Conservation (phyloP, 768 basidiomycete genomes). For the Calocybe gangraenosa region DNA sequence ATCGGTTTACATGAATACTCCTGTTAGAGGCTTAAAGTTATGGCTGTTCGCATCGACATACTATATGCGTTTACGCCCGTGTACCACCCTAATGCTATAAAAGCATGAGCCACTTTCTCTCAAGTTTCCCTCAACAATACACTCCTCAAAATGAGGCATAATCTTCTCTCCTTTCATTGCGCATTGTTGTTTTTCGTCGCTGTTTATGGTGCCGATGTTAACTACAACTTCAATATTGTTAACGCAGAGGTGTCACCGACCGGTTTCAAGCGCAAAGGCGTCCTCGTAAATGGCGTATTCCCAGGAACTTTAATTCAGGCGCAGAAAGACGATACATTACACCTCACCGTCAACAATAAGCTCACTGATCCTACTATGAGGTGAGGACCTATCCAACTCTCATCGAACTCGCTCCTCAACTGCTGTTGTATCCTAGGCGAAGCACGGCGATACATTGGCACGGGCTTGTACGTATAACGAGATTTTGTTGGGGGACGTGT, state of each 20-base stretch:
- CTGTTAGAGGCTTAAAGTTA: too few relatives aligned
- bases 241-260: slow-evolving; percentile 41
- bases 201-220: slow-evolving; percentile 16
- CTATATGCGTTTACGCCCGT: too few relatives aligned
- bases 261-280: slow-evolving; percentile 33
- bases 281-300: slow-evolving; percentile 35
- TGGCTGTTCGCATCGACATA: too few relatives aligned
- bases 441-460: slow-evolving; percentile 31
- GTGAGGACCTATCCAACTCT: slow-evolving; percentile 9
- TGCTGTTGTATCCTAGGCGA: slow-evolving; percentile 14
- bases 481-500: neutral
- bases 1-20: too few relatives aligned
- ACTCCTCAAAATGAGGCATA: neutral
- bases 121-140: neutral
- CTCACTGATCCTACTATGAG: slow-evolving; percentile 29
- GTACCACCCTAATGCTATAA: neutral
- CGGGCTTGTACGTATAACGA: slow-evolving; percentile 20
- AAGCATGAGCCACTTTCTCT: neutral
- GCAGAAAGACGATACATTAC: slow-evolving; percentile 31
- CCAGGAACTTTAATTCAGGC: slow-evolving; percentile 38
- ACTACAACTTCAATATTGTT: slow-evolving; percentile 25
- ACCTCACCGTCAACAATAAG: slow-evolving; percentile 28
- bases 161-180: neutral
- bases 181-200: neutral
- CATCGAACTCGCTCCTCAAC: neutral